Evolutionary conservation across 2,329 filamentous ascomycete genomes (phyloP), one percentile per base, ranked within the genome.

Genomic region (Xylaria sp.): DNA sequence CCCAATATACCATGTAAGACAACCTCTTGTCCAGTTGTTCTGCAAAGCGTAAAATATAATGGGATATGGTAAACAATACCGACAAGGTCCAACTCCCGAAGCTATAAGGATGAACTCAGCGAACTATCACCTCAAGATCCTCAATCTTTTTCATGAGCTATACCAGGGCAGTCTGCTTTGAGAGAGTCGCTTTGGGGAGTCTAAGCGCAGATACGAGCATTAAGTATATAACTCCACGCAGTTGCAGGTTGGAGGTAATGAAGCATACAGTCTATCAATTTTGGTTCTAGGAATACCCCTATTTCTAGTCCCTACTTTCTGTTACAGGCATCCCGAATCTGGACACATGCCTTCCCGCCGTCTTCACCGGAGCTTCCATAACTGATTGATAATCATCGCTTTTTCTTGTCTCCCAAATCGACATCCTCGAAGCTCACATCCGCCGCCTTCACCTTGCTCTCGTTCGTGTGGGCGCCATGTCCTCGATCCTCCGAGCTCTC

Each of bases 361-460:
- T 39, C 18, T 20, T 46, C 56, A 50, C 47, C 29, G 4, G 11
- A 34, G 16, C 29, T 13, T 34, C 29, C 29, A 34, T 11, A 13
- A 4, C 29, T 11, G 11, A 26, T 5, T 34, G 16, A 3, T 7
- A 34, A 34, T 34, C 29, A 34, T 7, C 29, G 29, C 29, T 34
- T 34, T 34, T 13, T 51, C 34, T 44, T 60, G 2, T 46, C 41
- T 26, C 50, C 34, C 22, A 54, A 44, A 17, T 58, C 56, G 6
- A 53, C 44, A 48, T 62, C 50, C 18, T 59, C 50, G 3, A 56
- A 53, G 8, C 47, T 46, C 19, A 39, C 39, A n/a, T 54, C 37
- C 11, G 48, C 55, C 8, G 54, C 47, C 19, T 29, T 58, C 2
- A 63, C 53, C 45, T 59, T 63, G 44, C 55, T 59, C 22, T 34